Conservation (phyloP, 768 basidiomycete genomes). For the Austroboletus eburneus region DNA sequence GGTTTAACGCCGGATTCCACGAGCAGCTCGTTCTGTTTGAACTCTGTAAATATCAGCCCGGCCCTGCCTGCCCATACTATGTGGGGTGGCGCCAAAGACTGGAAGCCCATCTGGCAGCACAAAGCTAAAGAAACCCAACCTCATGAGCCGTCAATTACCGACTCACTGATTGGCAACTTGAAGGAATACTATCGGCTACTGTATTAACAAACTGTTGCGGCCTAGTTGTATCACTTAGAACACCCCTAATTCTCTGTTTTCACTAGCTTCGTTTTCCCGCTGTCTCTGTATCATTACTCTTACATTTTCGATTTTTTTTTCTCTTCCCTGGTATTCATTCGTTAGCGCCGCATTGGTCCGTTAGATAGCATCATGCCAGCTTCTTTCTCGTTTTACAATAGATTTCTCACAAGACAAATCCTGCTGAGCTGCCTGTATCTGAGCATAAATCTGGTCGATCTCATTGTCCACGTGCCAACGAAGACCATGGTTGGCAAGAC, state of each 20-base stretch:
- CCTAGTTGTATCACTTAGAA: constrained; percentile 16
- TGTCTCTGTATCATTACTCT: constrained; percentile 8
- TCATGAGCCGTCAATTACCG: constrained; percentile 6
- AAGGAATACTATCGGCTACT: constrained; percentile 5
- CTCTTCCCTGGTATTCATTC: constrained; percentile 2
- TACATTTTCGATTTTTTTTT: too few relatives aligned
- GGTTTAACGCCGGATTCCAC: constrained; percentile 75
- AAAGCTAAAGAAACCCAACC: constrained; percentile 9
- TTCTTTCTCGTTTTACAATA: constrained; percentile 2
- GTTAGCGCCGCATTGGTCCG: constrained; percentile 3
- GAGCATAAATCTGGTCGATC: constrained; percentile 3
- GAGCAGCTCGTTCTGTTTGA: constrained; percentile 76
- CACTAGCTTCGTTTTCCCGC: constrained; percentile 3
- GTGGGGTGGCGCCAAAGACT: constrained; percentile 58
- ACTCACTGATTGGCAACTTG: constrained; percentile 5
- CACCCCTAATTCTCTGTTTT: constrained; percentile 12
- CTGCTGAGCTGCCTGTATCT: background rate
- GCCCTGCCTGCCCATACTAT: constrained; percentile 59
- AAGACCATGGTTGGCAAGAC: background rate
- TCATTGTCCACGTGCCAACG: constrained; percentile 9
- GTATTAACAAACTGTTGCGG: constrained; percentile 12
- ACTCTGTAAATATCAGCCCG: constrained; percentile 64
- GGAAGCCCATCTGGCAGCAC: constrained; percentile 41
- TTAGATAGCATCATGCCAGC: background rate
- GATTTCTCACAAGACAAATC: constrained; percentile 2